Conservation (phyloP, 2,329 filamentous ascomycete species). For the Verticillium alfalfae region DNA sequence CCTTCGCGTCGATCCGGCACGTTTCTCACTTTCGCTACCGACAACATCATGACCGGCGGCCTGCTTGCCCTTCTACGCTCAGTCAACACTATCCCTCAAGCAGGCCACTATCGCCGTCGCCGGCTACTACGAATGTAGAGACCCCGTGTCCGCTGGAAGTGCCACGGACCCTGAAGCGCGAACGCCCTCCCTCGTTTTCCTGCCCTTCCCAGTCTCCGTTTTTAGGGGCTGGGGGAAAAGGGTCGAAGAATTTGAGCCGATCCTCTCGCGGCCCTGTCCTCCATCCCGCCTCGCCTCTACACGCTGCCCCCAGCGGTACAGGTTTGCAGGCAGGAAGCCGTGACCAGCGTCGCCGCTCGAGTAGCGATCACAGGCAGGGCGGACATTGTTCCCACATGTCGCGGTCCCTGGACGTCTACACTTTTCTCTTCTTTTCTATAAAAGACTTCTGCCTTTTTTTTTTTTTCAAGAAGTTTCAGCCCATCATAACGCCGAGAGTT, state of each 20-base stretch:
- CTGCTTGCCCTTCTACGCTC: neutral
- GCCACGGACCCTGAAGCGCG: slow-evolving; percentile 13
- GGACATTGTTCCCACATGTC: neutral
- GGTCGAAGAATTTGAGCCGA: neutral
- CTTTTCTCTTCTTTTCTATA: neutral
- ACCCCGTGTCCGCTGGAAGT: slow-evolving; percentile 13
- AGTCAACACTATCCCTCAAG: neutral
- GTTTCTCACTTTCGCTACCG: neutral
- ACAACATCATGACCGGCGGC: neutral
- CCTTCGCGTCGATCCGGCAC: slow-evolving; percentile 12
- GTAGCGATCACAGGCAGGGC: slow-evolving; percentile 3
- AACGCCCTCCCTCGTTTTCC: neutral
- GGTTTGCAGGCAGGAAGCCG: neutral
- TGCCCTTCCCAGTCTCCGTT: neutral
- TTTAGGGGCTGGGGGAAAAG: too few relatives aligned
- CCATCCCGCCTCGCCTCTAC: neutral
- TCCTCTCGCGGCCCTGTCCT: slow-evolving; percentile 1
- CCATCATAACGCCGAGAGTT: slow-evolving; percentile 29
- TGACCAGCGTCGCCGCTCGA: neutral
- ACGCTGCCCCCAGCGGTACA: neutral
- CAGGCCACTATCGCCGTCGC: neutral
- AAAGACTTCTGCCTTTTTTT: slow-evolving; percentile 1
- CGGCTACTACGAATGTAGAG: neutral
- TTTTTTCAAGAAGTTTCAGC: slow-evolving; percentile 14
- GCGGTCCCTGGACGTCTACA: neutral